Evolutionary conservation across 768 basidiomycete genomes (phyloP).

Genomic region (Imleria badia): DNA sequence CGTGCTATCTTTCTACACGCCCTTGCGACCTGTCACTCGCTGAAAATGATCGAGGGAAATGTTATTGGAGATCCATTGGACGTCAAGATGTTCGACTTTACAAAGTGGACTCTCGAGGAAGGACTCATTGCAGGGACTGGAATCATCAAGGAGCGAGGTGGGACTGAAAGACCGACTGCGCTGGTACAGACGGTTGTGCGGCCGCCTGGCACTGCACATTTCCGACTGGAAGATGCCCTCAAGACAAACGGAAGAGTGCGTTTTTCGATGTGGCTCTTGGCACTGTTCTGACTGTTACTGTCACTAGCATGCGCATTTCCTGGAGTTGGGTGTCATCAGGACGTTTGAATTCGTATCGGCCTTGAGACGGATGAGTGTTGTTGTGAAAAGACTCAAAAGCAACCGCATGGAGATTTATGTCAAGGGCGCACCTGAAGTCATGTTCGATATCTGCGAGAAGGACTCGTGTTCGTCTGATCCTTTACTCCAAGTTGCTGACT

Average conservation of each 20-base stretch:
- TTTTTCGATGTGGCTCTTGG: not conserved
- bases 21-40: slow-evolving; percentile 92
- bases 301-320: slow-evolving; percentile 87
- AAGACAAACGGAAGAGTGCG: slow-evolving; percentile 77
- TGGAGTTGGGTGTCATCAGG: slow-evolving; percentile 94
- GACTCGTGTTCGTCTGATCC: slow-evolving; percentile 75
- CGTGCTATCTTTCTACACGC: slow-evolving; percentile 90
- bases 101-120: slow-evolving; percentile 94
- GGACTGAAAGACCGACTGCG: slow-evolving; percentile 71
- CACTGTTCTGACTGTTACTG: not conserved
- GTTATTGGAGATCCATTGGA: slow-evolving; percentile 96
- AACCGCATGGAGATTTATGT: slow-evolving; percentile 97
- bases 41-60: slow-evolving; percentile 85
- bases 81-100: slow-evolving; percentile 97
- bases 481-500: not conserved
- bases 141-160: slow-evolving; percentile 63
- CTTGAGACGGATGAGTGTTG: slow-evolving; percentile 93
- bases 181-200: slow-evolving; percentile 96
- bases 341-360: slow-evolving; percentile 96
- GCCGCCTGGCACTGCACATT: slow-evolving; percentile 90
- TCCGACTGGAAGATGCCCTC: slow-evolving; percentile 90
- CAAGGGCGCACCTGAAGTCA: slow-evolving; percentile 99
- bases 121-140: slow-evolving; percentile 71
- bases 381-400: slow-evolving; percentile 94
- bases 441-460: slow-evolving; percentile 91